Conservation (phyloP, 1,284 basidiomycete species). For the Puccinia coronata region DNA sequence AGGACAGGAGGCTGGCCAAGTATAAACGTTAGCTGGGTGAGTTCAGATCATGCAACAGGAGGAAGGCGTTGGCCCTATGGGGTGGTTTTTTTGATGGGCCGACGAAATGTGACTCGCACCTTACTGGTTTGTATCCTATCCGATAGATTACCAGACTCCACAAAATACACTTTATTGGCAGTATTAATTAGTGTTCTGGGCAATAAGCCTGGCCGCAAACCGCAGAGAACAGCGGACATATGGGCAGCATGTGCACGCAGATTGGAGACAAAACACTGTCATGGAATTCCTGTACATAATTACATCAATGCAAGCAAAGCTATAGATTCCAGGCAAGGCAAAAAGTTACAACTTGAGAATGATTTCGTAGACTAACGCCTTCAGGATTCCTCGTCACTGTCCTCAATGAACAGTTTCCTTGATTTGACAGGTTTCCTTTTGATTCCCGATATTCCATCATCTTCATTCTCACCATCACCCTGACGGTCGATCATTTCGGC, state of each 20-base stretch:
- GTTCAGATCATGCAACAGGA: too few species aligned
- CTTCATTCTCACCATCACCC: slow-evolving; percentile 14
- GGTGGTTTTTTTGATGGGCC: too few species aligned
- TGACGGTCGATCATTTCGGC: background rate
- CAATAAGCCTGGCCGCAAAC: too few species aligned
- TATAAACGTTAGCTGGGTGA: background rate
- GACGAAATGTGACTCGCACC: too few species aligned
- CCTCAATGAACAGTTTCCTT: slow-evolving; percentile 29
- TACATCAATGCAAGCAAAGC: background rate
- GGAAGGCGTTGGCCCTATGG: too few species aligned
- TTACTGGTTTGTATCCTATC: too few species aligned
- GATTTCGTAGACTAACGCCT: background rate
- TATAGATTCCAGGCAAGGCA: background rate
- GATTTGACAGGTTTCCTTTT: slow-evolving; percentile 19
- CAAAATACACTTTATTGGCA: too few species aligned
- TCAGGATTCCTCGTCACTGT: slow-evolving; percentile 45
- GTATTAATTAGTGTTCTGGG: too few species aligned
- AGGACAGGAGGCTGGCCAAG: background rate
- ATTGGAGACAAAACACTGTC: background rate
- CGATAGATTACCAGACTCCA: too few species aligned
- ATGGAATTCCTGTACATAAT: background rate
- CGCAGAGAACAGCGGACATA: too few species aligned
- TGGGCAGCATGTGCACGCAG: background rate
- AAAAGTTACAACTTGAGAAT: background rate
- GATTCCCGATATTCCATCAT: slow-evolving; percentile 9